phyloP scores from a whole-genome alignment of 768 basidiomycete genomes.

The Collybia nuda region DNA sequence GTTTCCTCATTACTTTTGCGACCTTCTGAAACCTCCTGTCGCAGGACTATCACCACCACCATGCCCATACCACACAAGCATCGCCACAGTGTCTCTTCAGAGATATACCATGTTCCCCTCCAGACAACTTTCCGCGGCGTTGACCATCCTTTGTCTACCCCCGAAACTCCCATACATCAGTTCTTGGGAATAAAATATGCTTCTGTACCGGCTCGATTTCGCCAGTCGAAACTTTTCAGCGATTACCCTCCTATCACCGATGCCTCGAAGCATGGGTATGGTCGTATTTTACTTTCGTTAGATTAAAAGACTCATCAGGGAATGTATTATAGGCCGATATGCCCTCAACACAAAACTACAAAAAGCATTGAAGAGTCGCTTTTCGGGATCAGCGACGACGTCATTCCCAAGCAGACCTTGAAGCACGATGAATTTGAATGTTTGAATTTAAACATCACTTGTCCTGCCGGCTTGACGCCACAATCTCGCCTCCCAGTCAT shows the following conservation, averaged over 20 bases:
- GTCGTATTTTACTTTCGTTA: constrained; percentile 10
- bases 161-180: constrained; percentile 59
- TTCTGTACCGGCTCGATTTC: constrained; percentile 69
- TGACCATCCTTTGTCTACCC: constrained; percentile 58
- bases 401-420: constrained; percentile 52
- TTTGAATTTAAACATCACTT: constrained; percentile 79
- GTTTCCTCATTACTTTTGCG: constrained; percentile 3
- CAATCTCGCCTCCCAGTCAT: constrained; percentile 69
- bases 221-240: constrained; percentile 64
- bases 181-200: constrained; percentile 82
- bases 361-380: constrained; percentile 58
- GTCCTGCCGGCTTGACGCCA: constrained; percentile 54
- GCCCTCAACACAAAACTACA: constrained; percentile 55
- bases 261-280: constrained; percentile 68
- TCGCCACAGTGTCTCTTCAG: constrained; percentile 21
- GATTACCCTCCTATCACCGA: constrained; percentile 59
- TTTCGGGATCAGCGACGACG: constrained; percentile 54
- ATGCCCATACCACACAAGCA: constrained; percentile 28
- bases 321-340: constrained; percentile 57
- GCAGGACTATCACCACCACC: neutral
- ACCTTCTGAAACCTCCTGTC: constrained; percentile 1
- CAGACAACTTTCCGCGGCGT: constrained; percentile 67
- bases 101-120: constrained; percentile 53
- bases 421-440: constrained; percentile 78
- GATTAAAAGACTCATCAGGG: neutral